phyloP scores from a whole-genome alignment of 163 green algal species.

The Scenedesmus sp. region DNA sequence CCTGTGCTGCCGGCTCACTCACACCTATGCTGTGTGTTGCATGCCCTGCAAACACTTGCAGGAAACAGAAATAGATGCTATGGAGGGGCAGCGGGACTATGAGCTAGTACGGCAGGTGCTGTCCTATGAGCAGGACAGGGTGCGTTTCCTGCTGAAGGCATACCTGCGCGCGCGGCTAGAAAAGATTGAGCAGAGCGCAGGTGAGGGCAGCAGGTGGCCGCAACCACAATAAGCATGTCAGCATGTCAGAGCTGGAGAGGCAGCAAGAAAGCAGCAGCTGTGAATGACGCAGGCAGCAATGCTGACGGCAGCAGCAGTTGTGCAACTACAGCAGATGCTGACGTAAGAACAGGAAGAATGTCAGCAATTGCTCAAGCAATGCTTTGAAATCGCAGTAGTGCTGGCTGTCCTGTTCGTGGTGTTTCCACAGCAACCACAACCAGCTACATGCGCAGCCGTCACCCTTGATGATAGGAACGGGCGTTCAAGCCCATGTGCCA shows the following conservation, averaged over 20 bases:
- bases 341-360: too few relatives aligned
- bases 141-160: conserved; percentile 47
- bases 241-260: not conserved
- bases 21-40: not conserved
- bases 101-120: conserved; percentile 21
- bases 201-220: not conserved
- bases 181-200: conserved; percentile 45
- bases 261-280: not conserved
- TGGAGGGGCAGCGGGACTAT: conserved; percentile 17
- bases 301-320: not conserved
- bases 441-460: too few relatives aligned
- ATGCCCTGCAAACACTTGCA: not conserved
- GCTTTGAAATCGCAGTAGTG: not conserved
- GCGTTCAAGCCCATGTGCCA: too few relatives aligned
- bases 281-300: not conserved
- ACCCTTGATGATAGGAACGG: too few relatives aligned
- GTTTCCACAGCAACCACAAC: too few relatives aligned
- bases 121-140: conserved; percentile 28
- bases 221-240: not conserved
- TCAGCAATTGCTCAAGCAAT: too few relatives aligned
- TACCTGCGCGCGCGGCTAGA: conserved; percentile 41
- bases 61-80: conserved; percentile 24
- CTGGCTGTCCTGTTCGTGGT: not conserved
- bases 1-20: too few relatives aligned
- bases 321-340: not conserved